Evolutionary conservation across 352 stramenopile species (phyloP).

Genomic region (Phytophthora macrochlamydospora): DNA sequence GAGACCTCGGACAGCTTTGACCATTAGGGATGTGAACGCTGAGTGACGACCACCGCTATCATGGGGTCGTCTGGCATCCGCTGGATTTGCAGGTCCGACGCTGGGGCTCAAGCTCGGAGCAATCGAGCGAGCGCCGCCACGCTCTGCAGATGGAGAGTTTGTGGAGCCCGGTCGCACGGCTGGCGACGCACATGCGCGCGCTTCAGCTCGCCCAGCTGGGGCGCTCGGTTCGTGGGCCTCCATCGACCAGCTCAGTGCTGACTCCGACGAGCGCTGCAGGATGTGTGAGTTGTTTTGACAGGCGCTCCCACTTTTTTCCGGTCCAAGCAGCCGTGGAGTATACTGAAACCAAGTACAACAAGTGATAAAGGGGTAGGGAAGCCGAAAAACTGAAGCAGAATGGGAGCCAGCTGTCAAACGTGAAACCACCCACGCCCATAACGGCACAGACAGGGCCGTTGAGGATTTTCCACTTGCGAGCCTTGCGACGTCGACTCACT

Average conservation of each 20-base stretch:
- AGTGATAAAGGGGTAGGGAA: background rate
- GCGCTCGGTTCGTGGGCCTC: too few species aligned
- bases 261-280: too few species aligned
- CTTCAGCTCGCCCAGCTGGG: too few species aligned
- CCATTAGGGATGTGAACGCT: background rate
- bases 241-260: too few species aligned
- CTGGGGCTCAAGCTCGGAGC: background rate
- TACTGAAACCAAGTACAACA: background rate
- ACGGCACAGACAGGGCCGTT: background rate
- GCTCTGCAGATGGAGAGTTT: background rate
- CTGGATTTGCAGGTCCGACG: background rate
- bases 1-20: too few species aligned
- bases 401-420: slow-evolving; percentile 9
- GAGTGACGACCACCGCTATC: background rate
- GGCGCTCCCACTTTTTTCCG: slow-evolving; percentile 2
- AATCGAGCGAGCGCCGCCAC: background rate
- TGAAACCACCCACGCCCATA: background rate
- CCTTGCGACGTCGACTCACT: background rate
- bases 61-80: background rate
- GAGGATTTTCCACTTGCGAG: slow-evolving; percentile 20
- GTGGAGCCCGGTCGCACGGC: background rate
- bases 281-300: background rate
- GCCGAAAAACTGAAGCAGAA: slow-evolving; percentile 28
- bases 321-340: background rate
- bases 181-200: too few species aligned